A percentile compares a stretch with the other conserved stretches of the same genome.
Conservation (phyloP, 352 stramenopile species). For the Phytophthora nicotianae region DNA sequence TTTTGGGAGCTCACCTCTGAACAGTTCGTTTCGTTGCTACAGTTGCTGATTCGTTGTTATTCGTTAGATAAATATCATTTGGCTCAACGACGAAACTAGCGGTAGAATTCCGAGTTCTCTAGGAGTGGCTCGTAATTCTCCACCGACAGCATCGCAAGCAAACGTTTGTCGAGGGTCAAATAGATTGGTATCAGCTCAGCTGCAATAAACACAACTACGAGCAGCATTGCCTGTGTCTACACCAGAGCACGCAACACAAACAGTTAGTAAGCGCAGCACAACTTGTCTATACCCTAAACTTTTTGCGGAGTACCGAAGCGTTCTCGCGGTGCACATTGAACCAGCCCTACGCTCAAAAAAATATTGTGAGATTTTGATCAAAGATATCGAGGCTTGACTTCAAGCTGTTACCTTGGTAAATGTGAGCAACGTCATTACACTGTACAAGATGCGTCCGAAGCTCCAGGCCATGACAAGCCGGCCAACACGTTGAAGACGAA, state of each 20-base stretch:
- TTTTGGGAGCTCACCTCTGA: constrained; percentile 24
- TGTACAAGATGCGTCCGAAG: constrained; percentile 85
- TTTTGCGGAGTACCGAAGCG: constrained; percentile 49
- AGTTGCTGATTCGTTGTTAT: background rate
- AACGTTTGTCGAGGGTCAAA: constrained; percentile 70
- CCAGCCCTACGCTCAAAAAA: constrained; percentile 60
- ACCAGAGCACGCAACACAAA: constrained; percentile 2
- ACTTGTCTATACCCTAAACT: background rate
- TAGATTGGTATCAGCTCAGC: constrained; percentile 84
- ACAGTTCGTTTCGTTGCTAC: constrained; percentile 2
- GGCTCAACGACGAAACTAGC: constrained; percentile 23
- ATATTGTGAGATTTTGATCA: background rate
- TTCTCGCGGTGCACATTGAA: constrained; percentile 80
- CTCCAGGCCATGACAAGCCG: constrained; percentile 84
- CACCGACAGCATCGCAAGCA: constrained; percentile 81
- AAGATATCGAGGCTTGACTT: background rate
- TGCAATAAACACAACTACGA: constrained; percentile 81
- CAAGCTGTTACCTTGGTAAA: constrained; percentile 79
- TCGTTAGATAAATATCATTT: constrained; percentile 27
- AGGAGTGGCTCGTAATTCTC: constrained; percentile 81
- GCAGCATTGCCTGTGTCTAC: constrained; percentile 82
- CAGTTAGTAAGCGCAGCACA: constrained; percentile 4
- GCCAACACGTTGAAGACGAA: constrained; percentile 65
- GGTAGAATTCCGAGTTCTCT: constrained; percentile 63
- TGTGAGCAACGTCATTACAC: constrained; percentile 87